A percentile compares a stretch with the other conserved stretches of the same genome.
Conservation (phyloP, 106 monocot genomes). For the Phalaenopsis equestris region DNA sequence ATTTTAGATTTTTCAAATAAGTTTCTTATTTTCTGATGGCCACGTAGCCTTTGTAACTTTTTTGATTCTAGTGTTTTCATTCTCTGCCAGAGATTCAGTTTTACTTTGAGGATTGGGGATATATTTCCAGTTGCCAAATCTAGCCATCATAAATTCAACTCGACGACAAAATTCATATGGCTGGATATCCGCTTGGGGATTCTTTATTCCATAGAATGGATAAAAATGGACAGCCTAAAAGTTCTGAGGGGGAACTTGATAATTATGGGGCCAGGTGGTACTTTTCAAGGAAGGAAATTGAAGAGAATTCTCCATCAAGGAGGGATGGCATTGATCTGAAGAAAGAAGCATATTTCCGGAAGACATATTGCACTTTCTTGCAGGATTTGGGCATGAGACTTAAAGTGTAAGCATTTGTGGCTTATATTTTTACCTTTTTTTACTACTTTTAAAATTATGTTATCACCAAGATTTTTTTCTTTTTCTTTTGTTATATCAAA, state of each 20-base stretch:
- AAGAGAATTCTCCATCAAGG: conserved; percentile 42
- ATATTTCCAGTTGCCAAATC: not conserved
- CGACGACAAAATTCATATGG: conserved; percentile 3
- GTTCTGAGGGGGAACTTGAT: conserved; percentile 18
- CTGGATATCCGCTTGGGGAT: conserved; percentile 2
- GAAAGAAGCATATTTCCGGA: conserved; percentile 32
- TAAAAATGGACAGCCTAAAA: conserved; percentile 4
- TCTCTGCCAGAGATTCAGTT: not conserved
- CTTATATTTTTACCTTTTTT: not conserved
- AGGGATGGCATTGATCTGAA: conserved; percentile 43
- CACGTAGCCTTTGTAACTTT: not conserved
- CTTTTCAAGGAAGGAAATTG: conserved; percentile 32
- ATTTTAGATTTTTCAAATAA: not conserved
- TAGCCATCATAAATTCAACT: not conserved
- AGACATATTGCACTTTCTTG: conserved; percentile 37
- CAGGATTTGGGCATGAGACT: conserved; percentile 42
- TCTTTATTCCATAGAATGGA: conserved; percentile 1
- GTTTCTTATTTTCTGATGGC: not conserved
- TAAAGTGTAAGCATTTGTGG: conserved; percentile 30
- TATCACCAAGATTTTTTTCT: not conserved
- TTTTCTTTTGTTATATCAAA: not conserved
- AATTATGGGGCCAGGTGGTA: conserved; percentile 31
- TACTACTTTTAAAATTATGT: not conserved
- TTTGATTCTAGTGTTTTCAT: not conserved
- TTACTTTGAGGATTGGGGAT: not conserved